Conservation (phyloP, 1,284 basidiomycete species). For the Cutaneotrichosporon spelunceum region DNA sequence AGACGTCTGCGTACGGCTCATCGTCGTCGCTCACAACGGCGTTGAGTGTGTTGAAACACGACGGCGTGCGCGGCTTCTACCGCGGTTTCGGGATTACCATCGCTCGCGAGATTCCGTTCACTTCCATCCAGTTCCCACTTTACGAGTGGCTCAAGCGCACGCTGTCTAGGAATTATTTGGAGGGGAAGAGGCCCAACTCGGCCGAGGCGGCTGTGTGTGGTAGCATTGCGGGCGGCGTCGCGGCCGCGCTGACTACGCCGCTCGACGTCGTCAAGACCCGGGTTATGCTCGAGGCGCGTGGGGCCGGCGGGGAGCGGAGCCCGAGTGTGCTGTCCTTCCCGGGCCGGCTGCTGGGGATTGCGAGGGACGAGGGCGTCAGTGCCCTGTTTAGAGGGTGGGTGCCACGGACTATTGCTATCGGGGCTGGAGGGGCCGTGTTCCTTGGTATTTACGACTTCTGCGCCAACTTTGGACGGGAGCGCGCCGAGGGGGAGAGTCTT, state of each 20-base stretch:
- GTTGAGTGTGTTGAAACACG: conserved; percentile 56
- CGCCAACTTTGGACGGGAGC: conserved; percentile 32
- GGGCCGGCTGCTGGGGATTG: conserved; percentile 63
- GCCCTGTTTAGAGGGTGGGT: conserved; percentile 84
- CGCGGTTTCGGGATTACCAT: conserved; percentile 75
- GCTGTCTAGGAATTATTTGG: conserved; percentile 54
- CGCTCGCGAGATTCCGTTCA: conserved; percentile 89
- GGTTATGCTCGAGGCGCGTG: conserved; percentile 80
- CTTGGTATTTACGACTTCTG: conserved; percentile 79
- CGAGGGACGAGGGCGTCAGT: conserved; percentile 65
- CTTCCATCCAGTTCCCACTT: conserved; percentile 93
- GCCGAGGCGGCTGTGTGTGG: conserved; percentile 90
- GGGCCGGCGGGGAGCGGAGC: not conserved
- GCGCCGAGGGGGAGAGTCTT: not conserved
- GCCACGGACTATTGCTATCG: conserved; percentile 93
- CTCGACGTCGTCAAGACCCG: conserved; percentile 96
- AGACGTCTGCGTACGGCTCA: conserved; percentile 67
- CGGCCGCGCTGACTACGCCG: conserved; percentile 88
- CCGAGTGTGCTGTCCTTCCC: conserved; percentile 57
- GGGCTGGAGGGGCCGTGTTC: conserved; percentile 93
- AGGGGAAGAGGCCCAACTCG: conserved; percentile 61
- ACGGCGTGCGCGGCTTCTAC: conserved; percentile 70
- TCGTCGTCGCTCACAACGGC: conserved; percentile 47
- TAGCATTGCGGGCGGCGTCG: conserved; percentile 82
- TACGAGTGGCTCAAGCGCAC: conserved; percentile 83